Evolutionary conservation across 495 filamentous ascomycete genomes (phyloP), one percentile per base, ranked within the genome.

Genomic region (Penicillium antarcticum): DNA sequence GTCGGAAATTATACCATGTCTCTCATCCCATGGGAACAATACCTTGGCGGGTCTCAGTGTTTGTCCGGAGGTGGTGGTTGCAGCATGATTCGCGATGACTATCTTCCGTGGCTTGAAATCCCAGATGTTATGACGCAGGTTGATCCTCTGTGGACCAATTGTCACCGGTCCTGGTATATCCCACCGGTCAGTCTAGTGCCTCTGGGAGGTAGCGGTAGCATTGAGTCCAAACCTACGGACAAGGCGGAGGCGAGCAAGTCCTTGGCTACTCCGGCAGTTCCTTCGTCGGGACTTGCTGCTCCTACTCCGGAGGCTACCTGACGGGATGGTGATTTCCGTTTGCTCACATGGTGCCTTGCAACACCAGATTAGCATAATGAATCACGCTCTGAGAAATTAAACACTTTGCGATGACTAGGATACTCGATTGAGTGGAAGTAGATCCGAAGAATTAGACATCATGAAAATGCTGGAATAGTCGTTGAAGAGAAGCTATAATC

Each of bases 1-100:
- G n/a, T 62, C 1, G 62, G 58, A 1, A 45, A 60, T 17, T 60
- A 58, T 29, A 56, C 53, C 3, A 53, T 56, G 35, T 43, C 59
- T 0, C 23, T 66, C 2, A 52, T 66, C 36, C 62, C 62, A 5
- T 66, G 59, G 59, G 43, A 51, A 18, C 51, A 62, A 56, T 66
- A 56, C 21, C 42, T 42, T 10, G 62, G 62, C n/a, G 62, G 59
- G 10, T 37, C 35, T 26, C 62, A 66, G 32, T 66, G 62, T 40
- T 52, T 56, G 17, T 13, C 58, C 10, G 26, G 51, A 17, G 49
- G 42, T 11, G 26, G 46, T 12, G 44, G 34, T 16, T 66, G 62
- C 37, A 54, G 48, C 6, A 60, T 62, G 16, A 33, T 66, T 17
- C 58, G 62, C 18, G 59, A 66, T 29, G 59, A 66, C 23, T 63